Evolutionary conservation across 352 stramenopile genomes (phyloP).

Genomic region (Pythium brachiatum): DNA sequence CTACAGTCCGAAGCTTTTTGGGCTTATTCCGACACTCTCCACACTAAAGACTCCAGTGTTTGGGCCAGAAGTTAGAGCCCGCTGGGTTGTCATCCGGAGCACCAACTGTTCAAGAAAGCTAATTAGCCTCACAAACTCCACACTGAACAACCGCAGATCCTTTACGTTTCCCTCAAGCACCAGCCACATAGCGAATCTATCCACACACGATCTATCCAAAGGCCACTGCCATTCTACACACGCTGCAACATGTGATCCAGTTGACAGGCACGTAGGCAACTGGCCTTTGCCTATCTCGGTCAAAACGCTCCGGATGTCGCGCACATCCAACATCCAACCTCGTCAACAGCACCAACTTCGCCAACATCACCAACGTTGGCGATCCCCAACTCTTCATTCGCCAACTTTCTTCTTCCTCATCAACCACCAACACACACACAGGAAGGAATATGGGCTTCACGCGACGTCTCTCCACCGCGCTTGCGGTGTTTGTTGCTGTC

Average conservation of each 20-base stretch:
- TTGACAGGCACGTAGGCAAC: constrained; percentile 3
- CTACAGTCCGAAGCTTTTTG: background rate
- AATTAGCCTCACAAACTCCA: background rate
- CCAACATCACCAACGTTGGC: constrained; percentile 2
- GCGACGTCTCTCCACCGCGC: background rate
- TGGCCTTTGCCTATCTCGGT: background rate
- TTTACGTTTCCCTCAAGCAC: background rate
- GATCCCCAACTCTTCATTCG: constrained; percentile 4
- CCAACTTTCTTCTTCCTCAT: constrained; percentile 3
- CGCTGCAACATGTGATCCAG: constrained; percentile 1
- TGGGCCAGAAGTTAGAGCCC: background rate
- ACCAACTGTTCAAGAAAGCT: constrained; percentile 8
- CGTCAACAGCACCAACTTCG: background rate
- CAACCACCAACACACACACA: background rate
- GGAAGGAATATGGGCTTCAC: constrained; percentile 10
- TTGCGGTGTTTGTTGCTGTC: constrained; percentile 5
- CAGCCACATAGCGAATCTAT: background rate
- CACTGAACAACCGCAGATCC: background rate
- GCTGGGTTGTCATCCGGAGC: background rate
- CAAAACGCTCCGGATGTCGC: background rate
- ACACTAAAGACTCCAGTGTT: no score
- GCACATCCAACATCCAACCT: background rate
- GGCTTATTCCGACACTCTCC: background rate
- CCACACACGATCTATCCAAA: background rate
- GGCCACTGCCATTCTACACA: background rate